Evolutionary conservation across 2,329 filamentous ascomycete genomes (phyloP).

Genomic region (Thielaviopsis musarum): DNA sequence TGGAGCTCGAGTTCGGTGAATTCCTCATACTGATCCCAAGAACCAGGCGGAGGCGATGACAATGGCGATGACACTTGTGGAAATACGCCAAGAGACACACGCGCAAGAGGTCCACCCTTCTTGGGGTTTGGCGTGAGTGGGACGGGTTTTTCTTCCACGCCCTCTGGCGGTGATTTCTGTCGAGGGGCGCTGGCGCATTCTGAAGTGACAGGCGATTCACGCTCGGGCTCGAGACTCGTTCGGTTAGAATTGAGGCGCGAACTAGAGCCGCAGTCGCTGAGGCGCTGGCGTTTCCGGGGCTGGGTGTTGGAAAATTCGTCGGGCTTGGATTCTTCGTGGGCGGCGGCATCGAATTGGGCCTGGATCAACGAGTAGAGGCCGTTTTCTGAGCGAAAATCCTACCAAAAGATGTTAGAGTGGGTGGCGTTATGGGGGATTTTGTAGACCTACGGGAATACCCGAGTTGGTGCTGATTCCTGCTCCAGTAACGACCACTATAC

Average conservation of each 20-base stretch:
- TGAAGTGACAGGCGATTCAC: conserved; percentile 5
- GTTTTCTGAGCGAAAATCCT: conserved; percentile 59
- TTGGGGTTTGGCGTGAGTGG: conserved; percentile 1
- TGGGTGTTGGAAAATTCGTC: conserved; percentile 7
- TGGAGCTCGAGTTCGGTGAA: conserved; percentile 20
- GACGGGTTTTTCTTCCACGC: background rate
- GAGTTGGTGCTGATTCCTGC: conserved; percentile 63
- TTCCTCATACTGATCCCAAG: conserved; percentile 34
- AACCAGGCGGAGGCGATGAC: conserved; percentile 36
- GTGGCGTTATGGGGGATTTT: background rate
- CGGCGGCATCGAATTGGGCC: conserved; percentile 42
- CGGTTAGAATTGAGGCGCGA: conserved; percentile 15
- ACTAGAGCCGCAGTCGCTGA: conserved; percentile 17
- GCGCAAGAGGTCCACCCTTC: conserved; percentile 4
- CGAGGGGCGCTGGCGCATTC: conserved; percentile 9
- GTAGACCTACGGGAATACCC: conserved; percentile 44
- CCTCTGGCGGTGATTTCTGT: conserved; percentile 1
- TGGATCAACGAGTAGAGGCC: conserved; percentile 58
- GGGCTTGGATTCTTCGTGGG: conserved; percentile 16
- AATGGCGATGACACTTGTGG: conserved; percentile 33
- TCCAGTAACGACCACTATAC: conserved; percentile 55
- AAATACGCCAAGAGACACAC: conserved; percentile 6
- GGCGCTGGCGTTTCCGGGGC: conserved; percentile 18
- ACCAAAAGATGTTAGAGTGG: background rate
- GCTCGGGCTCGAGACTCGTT: conserved; percentile 13